These are phyloP conservation scores for Lentithecium fluviatile DNA, from an alignment of 495 filamentous ascomycete species.

Conservation along the genomic window DNA sequence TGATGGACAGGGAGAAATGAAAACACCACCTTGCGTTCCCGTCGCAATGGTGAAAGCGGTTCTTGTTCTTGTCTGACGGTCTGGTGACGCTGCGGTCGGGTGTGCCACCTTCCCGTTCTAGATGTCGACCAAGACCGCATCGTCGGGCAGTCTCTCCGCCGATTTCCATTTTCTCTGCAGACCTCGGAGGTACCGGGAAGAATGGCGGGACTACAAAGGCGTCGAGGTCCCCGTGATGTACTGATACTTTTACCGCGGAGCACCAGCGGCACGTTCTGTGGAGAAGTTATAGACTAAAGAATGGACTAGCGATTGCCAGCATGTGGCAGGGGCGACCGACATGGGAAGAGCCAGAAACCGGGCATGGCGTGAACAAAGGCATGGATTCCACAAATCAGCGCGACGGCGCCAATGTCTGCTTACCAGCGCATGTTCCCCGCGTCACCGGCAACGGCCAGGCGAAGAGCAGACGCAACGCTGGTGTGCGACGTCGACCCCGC, in stretches of 20 bases:
- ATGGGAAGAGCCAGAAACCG: neutral
- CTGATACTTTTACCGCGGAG: neutral
- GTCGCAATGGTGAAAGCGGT: too few relatives aligned
- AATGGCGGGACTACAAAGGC: neutral
- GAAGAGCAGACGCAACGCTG: slow-evolving; percentile 5
- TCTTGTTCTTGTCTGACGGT: neutral
- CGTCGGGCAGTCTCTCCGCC: neutral
- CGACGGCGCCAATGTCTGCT: neutral
- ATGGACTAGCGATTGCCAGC: neutral
- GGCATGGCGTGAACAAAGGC: neutral
- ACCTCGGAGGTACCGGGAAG: neutral
- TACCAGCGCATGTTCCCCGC: neutral
- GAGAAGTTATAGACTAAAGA: neutral
- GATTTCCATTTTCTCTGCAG: neutral
- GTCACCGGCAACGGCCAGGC: neutral
- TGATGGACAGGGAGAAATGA: too few relatives aligned
- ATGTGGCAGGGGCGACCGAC: neutral
- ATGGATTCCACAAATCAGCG: neutral
- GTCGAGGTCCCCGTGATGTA: neutral
- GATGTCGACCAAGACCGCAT: neutral
- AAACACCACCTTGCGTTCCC: too few relatives aligned
- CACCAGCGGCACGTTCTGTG: neutral
- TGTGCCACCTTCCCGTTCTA: neutral
- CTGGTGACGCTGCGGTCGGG: neutral
- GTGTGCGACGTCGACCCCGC: slow-evolving; percentile 31